phyloP scores from a whole-genome alignment of 169 alveolate species.

The Eimeria acervulina region DNA sequence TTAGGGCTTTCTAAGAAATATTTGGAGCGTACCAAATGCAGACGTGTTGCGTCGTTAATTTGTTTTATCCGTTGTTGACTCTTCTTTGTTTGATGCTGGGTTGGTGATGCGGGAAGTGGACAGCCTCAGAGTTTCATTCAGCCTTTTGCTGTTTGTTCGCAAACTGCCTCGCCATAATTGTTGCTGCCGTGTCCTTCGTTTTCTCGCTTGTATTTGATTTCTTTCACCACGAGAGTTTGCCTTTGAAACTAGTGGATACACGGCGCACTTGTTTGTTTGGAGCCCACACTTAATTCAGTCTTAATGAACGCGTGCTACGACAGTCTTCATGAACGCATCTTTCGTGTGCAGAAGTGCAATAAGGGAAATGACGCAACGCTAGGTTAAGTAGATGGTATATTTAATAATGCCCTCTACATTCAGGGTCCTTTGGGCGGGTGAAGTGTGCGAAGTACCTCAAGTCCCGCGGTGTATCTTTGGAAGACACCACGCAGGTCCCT shows the following conservation, averaged over 20 bases:
- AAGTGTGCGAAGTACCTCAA: constrained; percentile 77
- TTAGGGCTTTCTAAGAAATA: neutral
- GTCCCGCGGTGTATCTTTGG: constrained; percentile 23
- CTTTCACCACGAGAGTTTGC: too few species aligned
- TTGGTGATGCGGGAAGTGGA: neutral
- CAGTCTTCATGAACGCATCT: too few species aligned
- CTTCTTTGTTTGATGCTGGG: too few species aligned
- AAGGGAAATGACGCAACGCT: neutral
- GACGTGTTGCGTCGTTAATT: too few species aligned
- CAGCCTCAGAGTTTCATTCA: neutral
- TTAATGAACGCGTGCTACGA: too few species aligned
- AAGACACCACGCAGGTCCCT: constrained; percentile 76
- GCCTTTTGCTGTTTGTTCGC: neutral
- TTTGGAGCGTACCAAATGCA: neutral
- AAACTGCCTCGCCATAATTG: neutral
- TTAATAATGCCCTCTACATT: neutral
- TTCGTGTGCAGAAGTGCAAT: neutral
- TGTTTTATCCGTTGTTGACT: too few species aligned
- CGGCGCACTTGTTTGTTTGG: too few species aligned
- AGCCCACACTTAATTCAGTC: too few species aligned
- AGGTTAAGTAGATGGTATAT: neutral
- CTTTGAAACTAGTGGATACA: too few species aligned
- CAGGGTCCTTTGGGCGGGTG: constrained; percentile 85
- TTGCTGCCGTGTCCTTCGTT: neutral
- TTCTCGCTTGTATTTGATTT: neutral